These are phyloP conservation scores for Haematococcus sp. DNA, from an alignment of 139 green algal genomes.

Conservation along the genomic window DNA sequence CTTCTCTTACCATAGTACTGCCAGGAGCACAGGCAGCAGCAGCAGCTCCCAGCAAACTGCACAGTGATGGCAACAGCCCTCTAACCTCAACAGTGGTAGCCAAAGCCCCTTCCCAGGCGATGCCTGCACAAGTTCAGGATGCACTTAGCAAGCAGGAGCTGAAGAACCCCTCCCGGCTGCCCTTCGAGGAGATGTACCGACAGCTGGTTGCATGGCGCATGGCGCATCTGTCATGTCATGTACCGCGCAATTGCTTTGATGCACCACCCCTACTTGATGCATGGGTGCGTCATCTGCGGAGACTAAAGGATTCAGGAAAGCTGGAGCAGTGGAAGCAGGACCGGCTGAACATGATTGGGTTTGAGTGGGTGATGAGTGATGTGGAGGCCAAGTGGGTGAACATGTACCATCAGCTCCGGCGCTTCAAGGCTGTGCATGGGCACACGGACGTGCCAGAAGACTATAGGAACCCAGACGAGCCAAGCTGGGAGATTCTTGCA, in stretches of 20 bases:
- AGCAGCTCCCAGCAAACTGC: no score
- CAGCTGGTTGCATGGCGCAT: conserved; percentile 22
- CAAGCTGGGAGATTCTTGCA: conserved; percentile 3
- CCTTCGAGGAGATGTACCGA: conserved; percentile 20
- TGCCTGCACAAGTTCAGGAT: no score
- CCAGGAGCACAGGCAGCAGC: no score
- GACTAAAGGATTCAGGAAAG: conserved; percentile 8
- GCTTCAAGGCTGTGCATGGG: conserved; percentile 27
- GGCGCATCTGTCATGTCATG: conserved; percentile 17
- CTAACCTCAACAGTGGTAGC: no score
- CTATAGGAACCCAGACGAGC: not conserved
- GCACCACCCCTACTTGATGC: conserved; percentile 28
- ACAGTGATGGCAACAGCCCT: no score
- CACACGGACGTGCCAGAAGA: conserved; percentile 5
- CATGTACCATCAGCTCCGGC: conserved; percentile 27
- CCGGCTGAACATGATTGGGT: conserved; percentile 25
- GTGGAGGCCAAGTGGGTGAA: conserved; percentile 30
- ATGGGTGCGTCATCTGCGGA: conserved; percentile 31
- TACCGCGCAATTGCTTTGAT: conserved; percentile 38
- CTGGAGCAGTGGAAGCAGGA: conserved; percentile 39
- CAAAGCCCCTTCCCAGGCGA: no score
- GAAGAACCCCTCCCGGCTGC: conserved; percentile 9
- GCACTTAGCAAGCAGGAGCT: not conserved
- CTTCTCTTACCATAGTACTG: no score
- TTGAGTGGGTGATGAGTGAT: conserved; percentile 31